These are phyloP conservation scores for Cudoniella acicularis DNA, from an alignment of 495 filamentous ascomycete genomes.

Conservation along the genomic window DNA sequence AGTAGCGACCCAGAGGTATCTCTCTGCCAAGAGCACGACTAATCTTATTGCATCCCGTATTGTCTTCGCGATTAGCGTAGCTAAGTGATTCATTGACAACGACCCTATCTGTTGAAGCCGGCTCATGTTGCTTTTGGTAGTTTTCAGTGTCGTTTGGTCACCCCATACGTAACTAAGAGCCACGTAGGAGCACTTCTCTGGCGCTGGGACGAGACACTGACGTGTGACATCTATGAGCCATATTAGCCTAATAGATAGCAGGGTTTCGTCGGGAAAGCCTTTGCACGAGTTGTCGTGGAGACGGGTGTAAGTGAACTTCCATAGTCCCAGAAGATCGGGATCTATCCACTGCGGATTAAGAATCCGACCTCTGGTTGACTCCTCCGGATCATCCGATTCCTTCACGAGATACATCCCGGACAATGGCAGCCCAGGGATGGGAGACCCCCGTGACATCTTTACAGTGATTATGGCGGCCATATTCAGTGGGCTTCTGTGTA, in stretches of 20 bases:
- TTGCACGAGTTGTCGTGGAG: background rate
- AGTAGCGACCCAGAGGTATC: constrained; percentile 19
- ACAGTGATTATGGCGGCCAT: background rate
- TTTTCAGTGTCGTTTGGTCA: background rate
- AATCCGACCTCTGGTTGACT: background rate
- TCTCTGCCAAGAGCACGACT: constrained; percentile 13
- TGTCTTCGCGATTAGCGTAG: constrained; percentile 1
- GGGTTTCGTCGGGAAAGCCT: background rate
- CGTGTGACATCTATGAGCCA: background rate
- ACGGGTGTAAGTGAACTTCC: background rate
- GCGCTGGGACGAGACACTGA: background rate
- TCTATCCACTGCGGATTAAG: background rate
- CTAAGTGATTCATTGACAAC: background rate
- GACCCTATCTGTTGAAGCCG: background rate
- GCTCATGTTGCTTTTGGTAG: background rate
- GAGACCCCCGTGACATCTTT: background rate
- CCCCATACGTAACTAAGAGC: background rate
- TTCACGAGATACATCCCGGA: background rate
- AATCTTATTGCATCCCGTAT: constrained; percentile 19
- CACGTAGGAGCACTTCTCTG: background rate
- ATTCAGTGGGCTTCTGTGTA: background rate
- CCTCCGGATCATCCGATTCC: background rate
- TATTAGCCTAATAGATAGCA: background rate
- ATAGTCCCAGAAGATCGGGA: background rate
- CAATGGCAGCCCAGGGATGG: background rate